Evolutionary conservation across 2,329 filamentous ascomycete species (phyloP), one percentile per base, ranked within the genome.

Genomic region (Cryphonectria naterciae): DNA sequence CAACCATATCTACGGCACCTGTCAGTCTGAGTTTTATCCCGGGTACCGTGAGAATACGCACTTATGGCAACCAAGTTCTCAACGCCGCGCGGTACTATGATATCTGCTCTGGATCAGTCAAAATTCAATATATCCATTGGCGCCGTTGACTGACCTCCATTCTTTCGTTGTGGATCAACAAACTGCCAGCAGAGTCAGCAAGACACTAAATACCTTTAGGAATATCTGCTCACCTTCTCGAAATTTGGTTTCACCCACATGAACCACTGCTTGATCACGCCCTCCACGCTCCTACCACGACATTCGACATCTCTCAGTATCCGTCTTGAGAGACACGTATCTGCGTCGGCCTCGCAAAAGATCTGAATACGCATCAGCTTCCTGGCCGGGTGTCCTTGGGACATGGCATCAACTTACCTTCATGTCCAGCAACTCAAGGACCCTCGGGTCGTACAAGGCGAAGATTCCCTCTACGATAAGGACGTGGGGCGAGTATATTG

Each of bases 221-320:
- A 17, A 22, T 0, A 41, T 2, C 8, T 43, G 68, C 77, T 69
- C 77, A 86, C 87, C 81, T 92, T 93, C 80, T 95, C 92, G 77
- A 97, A 98, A 78, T 98, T 98, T 3, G 96, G 96, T 81, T 99
- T 99, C 60, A 99, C 96, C 79, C 93, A 99, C 15, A 84, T 85
- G 79, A 98, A 98, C 96, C 96, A 99, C 80, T 99, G 96, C 81
- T 98, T 98, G 80, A 99, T 95, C 77, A 95, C 95, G 56, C 96
- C 96, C 78, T 98, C 93, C 70, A 98, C 92, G 77, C 97, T 95
- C 78, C 96, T 89, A 3, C 93, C 95, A 77, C 96, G 90, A 77
- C 97, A 93, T 76, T 89, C 89, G 32, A 98, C 93, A 81, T 99
- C 96, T 77, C 96, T 92, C 52, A 94, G 84, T 75, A 97, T 89